phyloP scores from a whole-genome alignment of 257 asterid genomes.

The Henckelia pumila region DNA sequence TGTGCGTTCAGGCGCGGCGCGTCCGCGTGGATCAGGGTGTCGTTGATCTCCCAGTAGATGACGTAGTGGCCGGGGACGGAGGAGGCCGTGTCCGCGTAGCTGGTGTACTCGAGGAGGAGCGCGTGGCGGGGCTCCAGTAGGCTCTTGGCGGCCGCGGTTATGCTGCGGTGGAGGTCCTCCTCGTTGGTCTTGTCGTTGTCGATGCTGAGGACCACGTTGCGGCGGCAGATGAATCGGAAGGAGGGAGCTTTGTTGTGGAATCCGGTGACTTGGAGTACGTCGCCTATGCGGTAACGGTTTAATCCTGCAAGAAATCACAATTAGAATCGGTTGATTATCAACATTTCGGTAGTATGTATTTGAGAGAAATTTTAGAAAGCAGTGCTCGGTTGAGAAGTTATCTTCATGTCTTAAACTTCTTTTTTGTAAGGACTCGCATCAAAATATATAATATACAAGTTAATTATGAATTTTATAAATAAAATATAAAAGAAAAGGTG shows the following conservation, averaged over 20 bases:
- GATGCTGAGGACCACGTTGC: constrained; percentile 70
- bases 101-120: constrained; percentile 67
- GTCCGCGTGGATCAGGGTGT: constrained; percentile 29
- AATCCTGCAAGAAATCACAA: constrained; percentile 34
- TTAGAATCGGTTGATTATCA: not conserved
- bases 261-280: constrained; percentile 75
- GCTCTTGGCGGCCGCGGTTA: constrained; percentile 42
- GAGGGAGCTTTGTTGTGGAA: constrained; percentile 65
- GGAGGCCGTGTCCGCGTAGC: constrained; percentile 70
- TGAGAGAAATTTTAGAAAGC: too few species aligned
- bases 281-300: constrained; percentile 66
- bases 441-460: too few species aligned
- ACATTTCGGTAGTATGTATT: too few species aligned
- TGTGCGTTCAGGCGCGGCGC: constrained; percentile 30
- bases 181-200: constrained; percentile 76
- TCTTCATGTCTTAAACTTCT: too few species aligned
- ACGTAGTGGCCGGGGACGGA: constrained; percentile 80
- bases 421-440: too few species aligned
- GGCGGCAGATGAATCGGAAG: constrained; percentile 74
- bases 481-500: too few species aligned
- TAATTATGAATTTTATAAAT: too few species aligned
- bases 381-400: too few species aligned
- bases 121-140: constrained; percentile 55
- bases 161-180: constrained; percentile 73
- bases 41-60: constrained; percentile 70